Conservation (phyloP, 768 basidiomycete genomes). For the Mycena kentingensis region DNA sequence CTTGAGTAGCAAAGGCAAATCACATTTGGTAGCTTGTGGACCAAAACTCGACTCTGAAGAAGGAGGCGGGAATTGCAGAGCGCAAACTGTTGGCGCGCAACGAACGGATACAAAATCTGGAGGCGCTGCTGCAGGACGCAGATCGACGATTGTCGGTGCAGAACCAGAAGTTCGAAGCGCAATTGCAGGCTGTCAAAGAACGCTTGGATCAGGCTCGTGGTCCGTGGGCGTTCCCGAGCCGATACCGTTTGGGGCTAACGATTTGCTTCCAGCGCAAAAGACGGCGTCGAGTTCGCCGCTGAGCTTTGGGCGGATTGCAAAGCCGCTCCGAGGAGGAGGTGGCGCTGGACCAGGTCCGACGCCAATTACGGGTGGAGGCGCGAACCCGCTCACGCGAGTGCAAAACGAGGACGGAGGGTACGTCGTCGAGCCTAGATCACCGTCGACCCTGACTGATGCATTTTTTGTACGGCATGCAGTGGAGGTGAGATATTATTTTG, state of each 20-base stretch:
- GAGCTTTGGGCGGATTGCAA: constrained; percentile 93
- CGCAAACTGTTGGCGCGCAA: constrained; percentile 94
- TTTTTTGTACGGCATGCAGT: constrained; percentile 31
- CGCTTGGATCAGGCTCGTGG: constrained; percentile 91
- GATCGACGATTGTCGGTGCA: constrained; percentile 90
- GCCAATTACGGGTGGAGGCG: constrained; percentile 44
- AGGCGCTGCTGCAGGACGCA: constrained; percentile 88
- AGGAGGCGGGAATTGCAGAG: constrained; percentile 95
- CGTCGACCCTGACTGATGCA: constrained; percentile 29
- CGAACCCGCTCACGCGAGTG: constrained; percentile 68
- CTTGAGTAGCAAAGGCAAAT: constrained; percentile 15
- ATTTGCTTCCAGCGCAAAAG: constrained; percentile 66
- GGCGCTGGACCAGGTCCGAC: constrained; percentile 54
- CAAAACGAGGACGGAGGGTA: constrained; percentile 82
- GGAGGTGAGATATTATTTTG: constrained; percentile 38
- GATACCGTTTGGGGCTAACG: constrained; percentile 15
- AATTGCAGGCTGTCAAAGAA: constrained; percentile 89
- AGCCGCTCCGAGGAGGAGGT: constrained; percentile 93
- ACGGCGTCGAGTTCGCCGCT: constrained; percentile 68
- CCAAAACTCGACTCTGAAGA: constrained; percentile 96
- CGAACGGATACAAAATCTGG: constrained; percentile 96
- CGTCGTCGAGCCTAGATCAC: constrained; percentile 35
- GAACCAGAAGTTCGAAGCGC: constrained; percentile 94
- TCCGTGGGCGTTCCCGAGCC: constrained; percentile 39
- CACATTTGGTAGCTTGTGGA: constrained; percentile 78